These are phyloP conservation scores for Myochromella boudieri DNA, from an alignment of 768 basidiomycete genomes.

Conservation along the genomic window DNA sequence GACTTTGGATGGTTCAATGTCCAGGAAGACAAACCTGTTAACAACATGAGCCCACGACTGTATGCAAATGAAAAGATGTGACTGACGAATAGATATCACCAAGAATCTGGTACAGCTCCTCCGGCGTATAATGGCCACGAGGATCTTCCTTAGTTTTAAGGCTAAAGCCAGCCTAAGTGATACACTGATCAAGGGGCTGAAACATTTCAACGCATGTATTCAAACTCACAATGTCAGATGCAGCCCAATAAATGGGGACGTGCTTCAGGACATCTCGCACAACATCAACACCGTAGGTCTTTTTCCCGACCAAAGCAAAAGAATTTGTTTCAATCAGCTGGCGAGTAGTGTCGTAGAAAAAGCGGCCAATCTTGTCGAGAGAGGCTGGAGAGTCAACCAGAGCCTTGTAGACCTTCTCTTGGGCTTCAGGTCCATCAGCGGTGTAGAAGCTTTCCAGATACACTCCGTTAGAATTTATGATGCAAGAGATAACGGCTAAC, in stretches of 20 bases:
- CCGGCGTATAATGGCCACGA: constrained; percentile 61
- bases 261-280: constrained; percentile 65
- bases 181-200: constrained; percentile 1
- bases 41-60: background rate
- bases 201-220: background rate
- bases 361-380: constrained; percentile 50
- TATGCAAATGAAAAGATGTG: background rate
- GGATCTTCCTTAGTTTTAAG: constrained; percentile 56
- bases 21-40: constrained; percentile 72
- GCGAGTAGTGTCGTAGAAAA: constrained; percentile 65
- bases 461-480: constrained; percentile 7
- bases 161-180: constrained; percentile 63
- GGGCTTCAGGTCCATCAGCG: constrained; percentile 50
- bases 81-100: constrained; percentile 71
- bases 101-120: constrained; percentile 62
- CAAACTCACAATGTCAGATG: constrained; percentile 55
- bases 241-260: constrained; percentile 70
- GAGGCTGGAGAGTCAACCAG: constrained; percentile 48
- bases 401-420: constrained; percentile 43
- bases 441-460: constrained; percentile 59
- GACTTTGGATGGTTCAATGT: constrained; percentile 58
- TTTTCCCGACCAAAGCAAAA: constrained; percentile 55
- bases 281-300: constrained; percentile 58
- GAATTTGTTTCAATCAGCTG: constrained; percentile 55
- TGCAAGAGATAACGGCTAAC: background rate